A percentile compares a stretch with the other conserved stretches of the same genome.
These are phyloP conservation scores for Pseudisothecium myosuroides DNA, from an alignment of 225 moss, liverwort and hornwort genomes.

Conservation along the genomic window DNA sequence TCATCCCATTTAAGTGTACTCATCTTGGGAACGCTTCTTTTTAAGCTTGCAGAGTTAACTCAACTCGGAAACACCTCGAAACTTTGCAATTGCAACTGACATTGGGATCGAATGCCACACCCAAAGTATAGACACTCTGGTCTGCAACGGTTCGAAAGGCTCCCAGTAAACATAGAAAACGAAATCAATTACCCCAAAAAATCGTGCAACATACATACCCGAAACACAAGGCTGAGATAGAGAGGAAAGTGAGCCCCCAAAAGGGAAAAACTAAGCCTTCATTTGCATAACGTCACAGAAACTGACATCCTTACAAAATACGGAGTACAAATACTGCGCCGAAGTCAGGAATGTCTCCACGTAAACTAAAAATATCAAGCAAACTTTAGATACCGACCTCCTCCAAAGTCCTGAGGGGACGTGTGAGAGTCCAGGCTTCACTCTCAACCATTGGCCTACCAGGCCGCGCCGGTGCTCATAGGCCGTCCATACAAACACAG, in stretches of 20 bases:
- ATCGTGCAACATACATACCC: not conserved
- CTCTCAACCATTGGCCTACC: not conserved
- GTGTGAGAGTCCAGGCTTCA: not conserved
- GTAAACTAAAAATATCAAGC: too few relatives aligned
- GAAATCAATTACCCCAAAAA: not conserved
- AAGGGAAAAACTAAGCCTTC: not conserved
- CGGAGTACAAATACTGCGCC: too few relatives aligned
- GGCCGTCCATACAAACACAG: too few relatives aligned
- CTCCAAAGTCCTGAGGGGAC: too few relatives aligned
- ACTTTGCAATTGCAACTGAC: not conserved
- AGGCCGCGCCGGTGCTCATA: not conserved
- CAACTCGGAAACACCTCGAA: too few relatives aligned
- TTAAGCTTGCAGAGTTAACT: too few relatives aligned
- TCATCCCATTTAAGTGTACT: too few relatives aligned
- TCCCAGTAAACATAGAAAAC: too few relatives aligned
- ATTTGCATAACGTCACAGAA: not conserved
- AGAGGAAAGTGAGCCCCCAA: too few relatives aligned
- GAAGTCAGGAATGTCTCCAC: rapidly evolving
- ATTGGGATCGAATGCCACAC: not conserved
- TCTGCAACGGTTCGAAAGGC: not conserved
- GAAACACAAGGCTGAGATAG: not conserved
- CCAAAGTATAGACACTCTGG: not conserved
- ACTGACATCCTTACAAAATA: not conserved
- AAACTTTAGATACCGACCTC: not conserved
- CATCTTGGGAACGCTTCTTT: too few relatives aligned